A percentile compares a stretch with the other conserved stretches of the same genome.
phyloP scores from a whole-genome alignment of 768 basidiomycete genomes.

The Rhizopogon salebrosus region DNA sequence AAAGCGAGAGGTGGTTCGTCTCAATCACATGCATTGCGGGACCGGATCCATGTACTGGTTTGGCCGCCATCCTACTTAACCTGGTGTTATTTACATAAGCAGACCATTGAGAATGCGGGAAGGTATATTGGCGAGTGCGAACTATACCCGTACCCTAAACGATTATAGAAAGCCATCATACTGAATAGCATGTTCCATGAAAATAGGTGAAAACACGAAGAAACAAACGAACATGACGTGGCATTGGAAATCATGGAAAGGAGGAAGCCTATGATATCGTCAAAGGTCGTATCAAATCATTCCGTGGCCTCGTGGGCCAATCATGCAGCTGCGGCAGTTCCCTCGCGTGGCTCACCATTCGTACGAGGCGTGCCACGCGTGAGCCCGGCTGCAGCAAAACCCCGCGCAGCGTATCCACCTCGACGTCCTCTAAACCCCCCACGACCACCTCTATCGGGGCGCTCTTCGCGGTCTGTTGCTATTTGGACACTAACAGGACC shows the following conservation, averaged over 20 bases:
- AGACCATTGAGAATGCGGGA: neutral
- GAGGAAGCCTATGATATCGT: slow-evolving; percentile 10
- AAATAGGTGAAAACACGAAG: slow-evolving; percentile 1
- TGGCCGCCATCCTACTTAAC: too few relatives aligned
- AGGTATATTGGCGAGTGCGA: neutral
- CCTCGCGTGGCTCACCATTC: slow-evolving; percentile 24
- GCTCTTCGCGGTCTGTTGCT: slow-evolving; percentile 52
- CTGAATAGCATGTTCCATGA: neutral
- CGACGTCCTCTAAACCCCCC: slow-evolving; percentile 52
- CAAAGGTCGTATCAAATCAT: slow-evolving; percentile 14
- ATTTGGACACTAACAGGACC: slow-evolving; percentile 61
- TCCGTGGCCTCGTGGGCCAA: slow-evolving; percentile 6
- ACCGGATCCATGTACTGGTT: too few relatives aligned
- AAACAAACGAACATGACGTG: neutral
- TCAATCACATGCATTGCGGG: too few relatives aligned
- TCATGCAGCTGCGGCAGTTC: slow-evolving; percentile 22
- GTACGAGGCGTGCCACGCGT: slow-evolving; percentile 30
- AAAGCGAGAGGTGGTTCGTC: too few relatives aligned
- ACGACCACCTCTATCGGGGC: slow-evolving; percentile 33
- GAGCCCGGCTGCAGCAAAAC: slow-evolving; percentile 67
- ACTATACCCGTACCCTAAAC: slow-evolving; percentile 1
- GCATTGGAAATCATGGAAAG: slow-evolving; percentile 2
- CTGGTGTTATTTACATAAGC: too few relatives aligned
- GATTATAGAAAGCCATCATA: neutral
- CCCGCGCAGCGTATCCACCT: slow-evolving; percentile 57